These are phyloP conservation scores for Zygotorulaspora mrakii DNA, from an alignment of 1,139 yeast species.

Conservation along the genomic window DNA sequence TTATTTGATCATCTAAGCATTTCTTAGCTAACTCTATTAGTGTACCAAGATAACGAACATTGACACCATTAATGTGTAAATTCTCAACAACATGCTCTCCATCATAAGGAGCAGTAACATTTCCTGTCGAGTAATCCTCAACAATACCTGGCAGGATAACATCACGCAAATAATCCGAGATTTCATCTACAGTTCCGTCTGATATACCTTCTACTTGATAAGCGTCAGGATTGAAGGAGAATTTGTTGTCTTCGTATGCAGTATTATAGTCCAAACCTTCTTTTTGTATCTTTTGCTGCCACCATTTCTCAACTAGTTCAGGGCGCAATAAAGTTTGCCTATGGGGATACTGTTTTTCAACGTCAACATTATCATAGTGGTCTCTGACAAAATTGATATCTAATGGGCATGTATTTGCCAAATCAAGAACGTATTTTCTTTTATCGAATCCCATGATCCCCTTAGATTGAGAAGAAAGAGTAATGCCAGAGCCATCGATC, in stretches of 20 bases:
- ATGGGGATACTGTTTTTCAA: conserved; percentile 68
- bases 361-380: conserved; percentile 43
- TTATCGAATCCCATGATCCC: conserved; percentile 86
- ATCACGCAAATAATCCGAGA: conserved; percentile 59
- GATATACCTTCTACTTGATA: conserved; percentile 55
- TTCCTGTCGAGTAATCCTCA: conserved; percentile 44
- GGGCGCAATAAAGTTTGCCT: conserved; percentile 72
- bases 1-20: conserved; percentile 30
- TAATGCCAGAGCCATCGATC: conserved; percentile 51
- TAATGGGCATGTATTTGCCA: conserved; percentile 78
- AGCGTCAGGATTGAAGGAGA: conserved; percentile 76
- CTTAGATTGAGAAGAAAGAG: conserved; percentile 74
- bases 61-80: conserved; percentile 81
- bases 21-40: conserved; percentile 36
- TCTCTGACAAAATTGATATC: conserved; percentile 72
- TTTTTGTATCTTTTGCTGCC: conserved; percentile 63
- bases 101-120: conserved; percentile 67
- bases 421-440: conserved; percentile 77
- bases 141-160: conserved; percentile 64
- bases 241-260: conserved; percentile 55
- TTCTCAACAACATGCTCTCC: conserved; percentile 67
- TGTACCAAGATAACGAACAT: conserved; percentile 79
- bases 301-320: conserved; percentile 91
- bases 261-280: conserved; percentile 41
- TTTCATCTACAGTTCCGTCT: conserved; percentile 57